Percentiles rank a stretch among this genome's conserved stretches.
phyloP scores from a whole-genome alignment of 352 stramenopile species.

The Phytophthora megakarya region DNA sequence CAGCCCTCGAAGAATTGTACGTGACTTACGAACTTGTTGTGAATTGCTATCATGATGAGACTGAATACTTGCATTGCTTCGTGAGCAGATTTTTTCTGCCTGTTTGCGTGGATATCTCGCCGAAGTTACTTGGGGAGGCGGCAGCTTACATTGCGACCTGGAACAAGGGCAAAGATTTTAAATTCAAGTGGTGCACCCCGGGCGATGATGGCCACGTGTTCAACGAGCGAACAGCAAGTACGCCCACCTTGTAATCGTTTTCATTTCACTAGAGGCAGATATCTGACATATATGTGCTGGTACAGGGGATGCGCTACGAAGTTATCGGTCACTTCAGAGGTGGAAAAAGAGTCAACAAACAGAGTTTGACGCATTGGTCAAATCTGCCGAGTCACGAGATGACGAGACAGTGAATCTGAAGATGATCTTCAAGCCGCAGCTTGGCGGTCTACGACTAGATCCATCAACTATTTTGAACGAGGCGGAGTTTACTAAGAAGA shows the following conservation, averaged over 20 bases:
- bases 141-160: slow-evolving; percentile 77
- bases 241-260: slow-evolving; percentile 12
- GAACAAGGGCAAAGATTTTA: slow-evolving; percentile 78
- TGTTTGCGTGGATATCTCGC: slow-evolving; percentile 56
- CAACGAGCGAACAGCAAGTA: slow-evolving; percentile 74
- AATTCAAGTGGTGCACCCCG: slow-evolving; percentile 76
- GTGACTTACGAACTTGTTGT: slow-evolving; percentile 14
- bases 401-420: slow-evolving; percentile 43
- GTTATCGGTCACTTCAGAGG: slow-evolving; percentile 57
- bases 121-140: slow-evolving; percentile 69
- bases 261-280: background rate
- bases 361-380: slow-evolving; percentile 63
- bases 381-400: slow-evolving; percentile 32
- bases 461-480: slow-evolving; percentile 59
- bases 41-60: background rate
- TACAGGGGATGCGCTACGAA: slow-evolving; percentile 68
- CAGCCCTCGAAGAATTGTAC: slow-evolving; percentile 71
- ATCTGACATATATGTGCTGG: background rate
- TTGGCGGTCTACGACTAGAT: slow-evolving; percentile 69
- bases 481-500: slow-evolving; percentile 71
- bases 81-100: slow-evolving; percentile 67
- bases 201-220: slow-evolving; percentile 55
- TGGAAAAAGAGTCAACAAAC: slow-evolving; percentile 73
- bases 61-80: slow-evolving; percentile 6
- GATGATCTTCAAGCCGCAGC: slow-evolving; percentile 57